Conservation (phyloP, 768 basidiomycete genomes). For the Agaricus sinodeliciosus region DNA sequence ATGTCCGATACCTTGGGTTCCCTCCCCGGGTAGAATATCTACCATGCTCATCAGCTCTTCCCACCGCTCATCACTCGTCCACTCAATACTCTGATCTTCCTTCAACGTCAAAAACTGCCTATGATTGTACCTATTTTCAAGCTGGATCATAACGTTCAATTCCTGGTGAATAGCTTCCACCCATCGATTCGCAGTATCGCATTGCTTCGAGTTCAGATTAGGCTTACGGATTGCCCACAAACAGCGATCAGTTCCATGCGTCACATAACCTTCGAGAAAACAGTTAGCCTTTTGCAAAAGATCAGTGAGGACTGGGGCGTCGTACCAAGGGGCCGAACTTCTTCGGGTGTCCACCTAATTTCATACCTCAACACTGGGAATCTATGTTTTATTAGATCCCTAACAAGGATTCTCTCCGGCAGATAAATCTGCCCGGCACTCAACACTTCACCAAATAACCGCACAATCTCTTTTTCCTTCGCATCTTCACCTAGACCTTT, state of each 20-base stretch:
- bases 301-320: neutral
- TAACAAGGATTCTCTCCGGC: conserved; percentile 53
- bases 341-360: conserved; percentile 65
- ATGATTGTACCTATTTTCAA: conserved; percentile 19
- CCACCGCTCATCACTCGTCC: conserved; percentile 51
- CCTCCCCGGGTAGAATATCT: conserved; percentile 13
- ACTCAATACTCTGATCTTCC: conserved; percentile 44
- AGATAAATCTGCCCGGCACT: conserved; percentile 62
- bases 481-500: conserved; percentile 32
- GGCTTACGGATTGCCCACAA: conserved; percentile 58
- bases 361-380: conserved; percentile 66
- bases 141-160: conserved; percentile 18
- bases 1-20: neutral
- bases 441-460: conserved; percentile 52
- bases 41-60: conserved; percentile 35
- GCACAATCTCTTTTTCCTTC: conserved; percentile 33
- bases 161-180: conserved; percentile 43
- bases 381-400: conserved; percentile 46
- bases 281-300: neutral
- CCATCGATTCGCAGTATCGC: conserved; percentile 47
- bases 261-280: conserved; percentile 48
- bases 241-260: conserved; percentile 59
- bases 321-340: conserved; percentile 47
- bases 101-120: conserved; percentile 42
- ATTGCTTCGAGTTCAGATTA: conserved; percentile 38